These are phyloP conservation scores for Avena eriantha DNA, from an alignment of 176 grass and related monocot genomes.

Conservation along the genomic window DNA sequence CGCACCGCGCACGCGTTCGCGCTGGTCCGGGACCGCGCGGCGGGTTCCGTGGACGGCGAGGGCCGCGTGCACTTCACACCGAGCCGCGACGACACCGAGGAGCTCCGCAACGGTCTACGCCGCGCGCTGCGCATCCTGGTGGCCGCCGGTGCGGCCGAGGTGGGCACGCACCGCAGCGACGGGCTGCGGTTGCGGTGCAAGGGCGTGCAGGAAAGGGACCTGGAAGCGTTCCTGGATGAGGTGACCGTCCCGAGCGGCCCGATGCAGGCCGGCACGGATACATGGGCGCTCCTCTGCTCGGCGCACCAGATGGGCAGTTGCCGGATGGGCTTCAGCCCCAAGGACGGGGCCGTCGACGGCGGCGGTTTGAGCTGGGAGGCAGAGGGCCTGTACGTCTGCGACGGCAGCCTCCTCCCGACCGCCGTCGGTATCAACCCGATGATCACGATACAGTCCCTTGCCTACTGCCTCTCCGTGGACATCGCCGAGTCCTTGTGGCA, in stretches of 20 bases:
- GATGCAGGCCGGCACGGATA: conserved; percentile 19
- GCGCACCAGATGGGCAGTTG: conserved; percentile 97
- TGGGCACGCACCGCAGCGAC: conserved; percentile 89
- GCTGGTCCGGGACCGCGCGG: conserved; percentile 71
- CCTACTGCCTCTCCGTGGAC: conserved; percentile 65
- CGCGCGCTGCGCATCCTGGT: conserved; percentile 65
- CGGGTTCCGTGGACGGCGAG: conserved; percentile 55
- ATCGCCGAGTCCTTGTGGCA: conserved; percentile 47
- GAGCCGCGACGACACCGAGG: conserved; percentile 46
- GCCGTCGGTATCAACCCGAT: conserved; percentile 93
- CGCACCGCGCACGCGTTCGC: conserved; percentile 77
- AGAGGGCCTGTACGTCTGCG: conserved; percentile 76
- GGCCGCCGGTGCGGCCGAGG: conserved; percentile 74
- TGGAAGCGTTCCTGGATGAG: conserved; percentile 73
- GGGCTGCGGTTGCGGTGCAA: conserved; percentile 65
- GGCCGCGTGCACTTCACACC: conserved; percentile 57
- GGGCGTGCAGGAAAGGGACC: conserved; percentile 56
- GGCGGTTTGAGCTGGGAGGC: conserved; percentile 86
- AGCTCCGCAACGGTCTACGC: conserved; percentile 60
- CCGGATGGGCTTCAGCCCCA: conserved; percentile 65
- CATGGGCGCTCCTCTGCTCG: conserved; percentile 58
- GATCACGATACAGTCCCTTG: conserved; percentile 87
- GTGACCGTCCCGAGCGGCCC: conserved; percentile 49
- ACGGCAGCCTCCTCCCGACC: conserved; percentile 75
- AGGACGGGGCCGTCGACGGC: conserved; percentile 60